Evolutionary conservation across 805 yeast species (phyloP).

Genomic region (Ogataea haglerorum): DNA sequence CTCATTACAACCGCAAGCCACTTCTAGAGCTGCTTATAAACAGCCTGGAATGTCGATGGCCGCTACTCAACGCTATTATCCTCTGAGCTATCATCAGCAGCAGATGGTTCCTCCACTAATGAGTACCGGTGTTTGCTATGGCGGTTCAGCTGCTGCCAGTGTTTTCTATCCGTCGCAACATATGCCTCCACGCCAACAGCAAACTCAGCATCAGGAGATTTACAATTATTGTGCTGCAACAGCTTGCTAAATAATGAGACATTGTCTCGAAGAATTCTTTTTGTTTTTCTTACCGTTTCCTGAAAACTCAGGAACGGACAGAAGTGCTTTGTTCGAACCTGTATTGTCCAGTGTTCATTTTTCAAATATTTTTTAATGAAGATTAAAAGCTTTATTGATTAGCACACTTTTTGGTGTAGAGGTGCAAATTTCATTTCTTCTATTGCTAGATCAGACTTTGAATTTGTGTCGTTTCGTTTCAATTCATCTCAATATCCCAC

Average conservation of each 20-base stretch:
- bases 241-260: constrained; percentile 17
- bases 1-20: constrained; percentile 15
- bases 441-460: neutral
- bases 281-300: constrained; percentile 3
- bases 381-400: neutral
- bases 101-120: constrained; percentile 16
- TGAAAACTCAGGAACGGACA: neutral
- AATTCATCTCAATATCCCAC: neutral
- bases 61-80: constrained; percentile 20
- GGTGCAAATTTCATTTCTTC: neutral
- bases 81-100: constrained; percentile 17
- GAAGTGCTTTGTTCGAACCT: constrained; percentile 6
- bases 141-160: constrained; percentile 3
- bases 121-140: constrained; percentile 16
- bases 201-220: constrained; percentile 10
- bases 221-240: constrained; percentile 21
- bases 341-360: constrained; percentile 3
- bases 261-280: constrained; percentile 1
- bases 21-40: constrained; percentile 12
- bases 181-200: constrained; percentile 9
- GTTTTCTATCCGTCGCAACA: constrained; percentile 8
- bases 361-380: neutral
- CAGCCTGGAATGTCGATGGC: constrained; percentile 10
- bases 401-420: constrained; percentile 1
- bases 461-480: neutral